Evolutionary conservation across 129 eudicot genomes (phyloP), one percentile per base, ranked within the genome.

Genomic region (Flaveria bidentis): DNA sequence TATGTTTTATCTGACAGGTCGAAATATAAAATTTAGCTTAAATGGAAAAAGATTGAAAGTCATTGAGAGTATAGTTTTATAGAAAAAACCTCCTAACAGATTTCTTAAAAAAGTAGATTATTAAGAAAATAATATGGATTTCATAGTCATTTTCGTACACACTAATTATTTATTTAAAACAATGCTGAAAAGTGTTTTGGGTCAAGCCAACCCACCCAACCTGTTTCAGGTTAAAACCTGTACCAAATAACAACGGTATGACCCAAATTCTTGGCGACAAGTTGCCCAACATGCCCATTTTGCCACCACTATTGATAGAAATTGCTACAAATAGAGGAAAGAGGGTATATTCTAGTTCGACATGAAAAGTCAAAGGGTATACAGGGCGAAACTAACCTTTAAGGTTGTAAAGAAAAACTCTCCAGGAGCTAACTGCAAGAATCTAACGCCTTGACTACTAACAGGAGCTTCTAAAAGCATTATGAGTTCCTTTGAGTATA

Each of bases 401-500:
- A 95, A 69, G 56, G 97, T 85, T 44, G 99, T 95, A 86, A 95
- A 95, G 89, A 91, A 95, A 75, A 95, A 95, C 84, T 95, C 99
- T 47, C 99, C 99, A 33, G 97, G 99, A 52, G 91, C 99, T 76
- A 95, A 86, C 15, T 95, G 99, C 57, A 95, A 72, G 82, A 95
- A 95, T 30, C 99, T 83, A 76, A 95, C 99, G 60, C 99, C 99
- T 78, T 95, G 97, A 45, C 85, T 82, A 20, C 87, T 87, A 33
- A 95, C 97, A 26, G 99, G 99, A 77, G 92, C 92, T 87, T 95
- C 97, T 36, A 95, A 96, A 84, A 95, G 78, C 96, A 87, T 75
- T 12, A 91, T 87, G 81, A 95, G 96, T 33, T 91, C 99, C 79
- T 95, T 95, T 13, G 99, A 95, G 78, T 84, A 89, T 6, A 86